Percentiles rank a stretch among this genome's conserved stretches.
Conservation (phyloP, 257 asterid genomes). For the Cruciata laevipes region DNA sequence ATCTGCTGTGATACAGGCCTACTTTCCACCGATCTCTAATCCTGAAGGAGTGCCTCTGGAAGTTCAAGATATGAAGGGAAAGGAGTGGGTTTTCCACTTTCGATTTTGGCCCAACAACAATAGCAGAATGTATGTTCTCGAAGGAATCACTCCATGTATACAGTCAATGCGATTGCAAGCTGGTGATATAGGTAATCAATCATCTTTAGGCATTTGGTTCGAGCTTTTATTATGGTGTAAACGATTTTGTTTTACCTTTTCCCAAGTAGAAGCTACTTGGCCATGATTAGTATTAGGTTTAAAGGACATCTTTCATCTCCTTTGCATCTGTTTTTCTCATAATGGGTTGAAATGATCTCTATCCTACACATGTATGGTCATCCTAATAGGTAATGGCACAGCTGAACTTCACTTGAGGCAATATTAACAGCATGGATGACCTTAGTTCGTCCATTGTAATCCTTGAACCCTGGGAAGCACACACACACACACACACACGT, state of each 20-base stretch:
- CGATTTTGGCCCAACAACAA: constrained; percentile 97
- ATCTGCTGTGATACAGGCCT: constrained; percentile 50
- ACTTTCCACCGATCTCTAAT: constrained; percentile 74
- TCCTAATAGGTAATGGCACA: neutral
- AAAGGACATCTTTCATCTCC: constrained; percentile 5
- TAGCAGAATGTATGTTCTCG: constrained; percentile 98
- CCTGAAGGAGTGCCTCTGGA: constrained; percentile 87
- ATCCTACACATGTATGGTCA: neutral
- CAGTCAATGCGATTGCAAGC: constrained; percentile 93
- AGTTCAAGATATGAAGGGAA: constrained; percentile 76
- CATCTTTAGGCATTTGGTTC: constrained; percentile 5
- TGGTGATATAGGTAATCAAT: constrained; percentile 85
- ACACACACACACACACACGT: neutral
- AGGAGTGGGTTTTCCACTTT: constrained; percentile 88
- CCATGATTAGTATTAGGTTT: constrained; percentile 3
- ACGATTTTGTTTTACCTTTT: neutral
- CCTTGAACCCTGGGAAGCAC: neutral
- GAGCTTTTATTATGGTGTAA: neutral
- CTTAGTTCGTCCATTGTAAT: too few relatives aligned
- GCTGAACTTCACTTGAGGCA: neutral
- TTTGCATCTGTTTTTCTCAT: neutral
- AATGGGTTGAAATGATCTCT: neutral
- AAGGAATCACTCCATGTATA: constrained; percentile 97
- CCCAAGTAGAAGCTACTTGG: constrained; percentile 6
- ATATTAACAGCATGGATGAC: neutral